phyloP scores from a whole-genome alignment of 805 yeast species.

The Kodamaea kakaduensis region DNA sequence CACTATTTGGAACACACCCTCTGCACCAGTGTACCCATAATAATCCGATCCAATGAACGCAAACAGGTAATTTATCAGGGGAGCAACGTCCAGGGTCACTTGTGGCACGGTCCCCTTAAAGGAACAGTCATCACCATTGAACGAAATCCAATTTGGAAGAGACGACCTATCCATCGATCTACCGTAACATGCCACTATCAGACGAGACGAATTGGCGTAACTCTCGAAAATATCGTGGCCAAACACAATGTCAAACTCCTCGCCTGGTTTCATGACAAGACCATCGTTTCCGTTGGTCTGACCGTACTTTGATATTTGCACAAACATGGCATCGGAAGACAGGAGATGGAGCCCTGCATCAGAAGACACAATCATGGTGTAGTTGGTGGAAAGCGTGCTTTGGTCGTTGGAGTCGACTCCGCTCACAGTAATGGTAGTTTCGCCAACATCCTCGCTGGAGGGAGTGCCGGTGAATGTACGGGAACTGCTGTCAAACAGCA shows the following conservation, averaged over 20 bases:
- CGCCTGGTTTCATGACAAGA: conserved; percentile 67
- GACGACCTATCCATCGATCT: conserved; percentile 80
- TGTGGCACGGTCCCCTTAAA: conserved; percentile 88
- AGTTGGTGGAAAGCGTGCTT: conserved; percentile 40
- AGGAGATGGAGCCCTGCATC: conserved; percentile 52
- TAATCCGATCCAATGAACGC: conserved; percentile 77
- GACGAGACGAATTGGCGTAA: conserved; percentile 39
- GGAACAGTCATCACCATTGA: conserved; percentile 57
- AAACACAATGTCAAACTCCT: conserved; percentile 62
- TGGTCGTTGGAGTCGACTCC: conserved; percentile 65
- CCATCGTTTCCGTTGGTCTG: conserved; percentile 74
- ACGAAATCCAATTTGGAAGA: conserved; percentile 83
- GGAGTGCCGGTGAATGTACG: conserved; percentile 73
- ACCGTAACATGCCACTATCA: conserved; percentile 71
- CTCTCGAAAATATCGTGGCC: conserved; percentile 48
- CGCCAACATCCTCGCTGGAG: conserved; percentile 39
- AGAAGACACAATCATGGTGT: conserved; percentile 57
- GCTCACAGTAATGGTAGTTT: conserved; percentile 44
- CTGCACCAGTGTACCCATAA: conserved; percentile 67
- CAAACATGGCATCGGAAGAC: conserved; percentile 39
- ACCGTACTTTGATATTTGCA: conserved; percentile 61
- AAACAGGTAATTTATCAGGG: conserved; percentile 68
- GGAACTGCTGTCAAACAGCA: conserved; percentile 59
- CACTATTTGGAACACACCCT: conserved; percentile 62
- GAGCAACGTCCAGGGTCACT: conserved; percentile 83